Evolutionary conservation across 2,329 filamentous ascomycete genomes (phyloP).

Genomic region (Hirsutella rhossiliensis): DNA sequence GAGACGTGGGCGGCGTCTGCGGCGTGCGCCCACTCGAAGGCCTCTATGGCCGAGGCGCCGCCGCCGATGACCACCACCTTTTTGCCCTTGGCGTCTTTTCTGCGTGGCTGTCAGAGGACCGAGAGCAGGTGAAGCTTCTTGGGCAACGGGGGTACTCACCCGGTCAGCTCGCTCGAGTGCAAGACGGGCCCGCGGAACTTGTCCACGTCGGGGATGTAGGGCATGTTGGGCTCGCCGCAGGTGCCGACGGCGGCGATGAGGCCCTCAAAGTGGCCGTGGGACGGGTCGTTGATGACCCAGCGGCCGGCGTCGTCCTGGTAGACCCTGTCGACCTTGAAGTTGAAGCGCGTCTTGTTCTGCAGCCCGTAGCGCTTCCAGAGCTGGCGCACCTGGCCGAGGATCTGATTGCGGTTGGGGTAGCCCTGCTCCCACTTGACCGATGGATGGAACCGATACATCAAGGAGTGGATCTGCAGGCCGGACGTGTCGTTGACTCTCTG

Average conservation of each 20-base stretch:
- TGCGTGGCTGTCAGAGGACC: constrained; percentile 12
- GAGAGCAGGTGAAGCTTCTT: background rate
- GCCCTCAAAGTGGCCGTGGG: constrained; percentile 64
- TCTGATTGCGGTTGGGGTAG: constrained; percentile 69
- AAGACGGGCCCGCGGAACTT: constrained; percentile 60
- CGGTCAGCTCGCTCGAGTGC: constrained; percentile 66
- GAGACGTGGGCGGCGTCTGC: constrained; percentile 56
- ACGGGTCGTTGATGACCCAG: constrained; percentile 67
- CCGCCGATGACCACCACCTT: constrained; percentile 67
- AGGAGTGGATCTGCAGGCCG: constrained; percentile 68
- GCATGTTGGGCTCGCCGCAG: constrained; percentile 67
- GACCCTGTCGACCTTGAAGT: constrained; percentile 55
- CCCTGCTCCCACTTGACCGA: constrained; percentile 61
- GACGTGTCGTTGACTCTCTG: constrained; percentile 73
- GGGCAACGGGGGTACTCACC: constrained; percentile 25
- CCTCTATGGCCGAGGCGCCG: constrained; percentile 71
- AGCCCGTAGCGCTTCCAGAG: constrained; percentile 69
- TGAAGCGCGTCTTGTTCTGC: constrained; percentile 58
- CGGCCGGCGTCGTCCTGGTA: constrained; percentile 55
- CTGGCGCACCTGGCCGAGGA: constrained; percentile 56
- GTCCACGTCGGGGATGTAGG: constrained; percentile 56
- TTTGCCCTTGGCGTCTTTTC: constrained; percentile 61
- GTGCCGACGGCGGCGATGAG: constrained; percentile 69
- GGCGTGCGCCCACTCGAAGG: constrained; percentile 63
- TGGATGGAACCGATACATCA: constrained; percentile 85